phyloP scores from a whole-genome alignment of 2,329 filamentous ascomycete species.

The Chaetomium sp. region DNA sequence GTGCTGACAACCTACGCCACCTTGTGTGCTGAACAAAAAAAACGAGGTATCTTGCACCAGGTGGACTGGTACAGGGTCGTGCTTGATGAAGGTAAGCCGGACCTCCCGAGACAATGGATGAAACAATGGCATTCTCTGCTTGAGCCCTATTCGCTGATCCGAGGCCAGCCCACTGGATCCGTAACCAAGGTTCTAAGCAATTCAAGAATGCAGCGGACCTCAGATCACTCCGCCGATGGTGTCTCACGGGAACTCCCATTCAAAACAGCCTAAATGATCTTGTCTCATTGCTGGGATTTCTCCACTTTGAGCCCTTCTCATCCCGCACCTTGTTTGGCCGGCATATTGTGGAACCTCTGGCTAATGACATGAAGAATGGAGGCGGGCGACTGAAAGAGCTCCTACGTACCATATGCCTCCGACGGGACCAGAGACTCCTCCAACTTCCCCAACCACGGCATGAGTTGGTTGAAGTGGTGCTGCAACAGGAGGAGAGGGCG shows the following conservation, averaged over 20 bases:
- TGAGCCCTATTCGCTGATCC: not conserved
- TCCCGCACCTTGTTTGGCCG: not conserved
- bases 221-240: not conserved
- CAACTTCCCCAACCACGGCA: not conserved
- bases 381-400: not conserved
- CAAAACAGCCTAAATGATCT: not conserved
- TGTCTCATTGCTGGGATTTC: not conserved
- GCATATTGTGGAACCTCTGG: not conserved
- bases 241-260: not conserved
- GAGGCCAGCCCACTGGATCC: not conserved
- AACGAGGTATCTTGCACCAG: not conserved
- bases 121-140: too few relatives aligned
- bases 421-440: not conserved
- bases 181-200: not conserved
- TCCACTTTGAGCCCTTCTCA: not conserved
- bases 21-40: not conserved
- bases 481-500: not conserved
- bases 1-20: not conserved
- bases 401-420: not conserved
- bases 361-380: not conserved
- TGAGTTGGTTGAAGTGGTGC: not conserved
- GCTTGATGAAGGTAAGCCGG: not conserved
- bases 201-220: not conserved
- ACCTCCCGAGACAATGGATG: too few relatives aligned
- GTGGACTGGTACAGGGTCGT: not conserved